phyloP scores from a whole-genome alignment of 306 rosid species.

The Citrullus amarus region DNA sequence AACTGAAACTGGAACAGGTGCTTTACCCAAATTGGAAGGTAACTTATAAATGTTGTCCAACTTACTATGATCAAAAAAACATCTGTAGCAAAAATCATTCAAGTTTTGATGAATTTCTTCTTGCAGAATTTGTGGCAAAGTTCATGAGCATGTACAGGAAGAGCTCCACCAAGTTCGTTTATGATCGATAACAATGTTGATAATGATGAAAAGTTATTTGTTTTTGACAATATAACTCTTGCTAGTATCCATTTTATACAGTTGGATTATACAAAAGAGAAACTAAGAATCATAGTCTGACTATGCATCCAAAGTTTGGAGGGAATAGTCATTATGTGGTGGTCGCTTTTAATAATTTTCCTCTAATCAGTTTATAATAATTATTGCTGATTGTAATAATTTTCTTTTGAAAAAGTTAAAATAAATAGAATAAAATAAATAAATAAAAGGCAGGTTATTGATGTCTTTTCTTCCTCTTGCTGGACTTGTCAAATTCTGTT shows the following conservation, averaged over 20 bases:
- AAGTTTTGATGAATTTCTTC: background rate
- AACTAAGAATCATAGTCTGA: background rate
- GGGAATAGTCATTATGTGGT: background rate
- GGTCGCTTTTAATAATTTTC: background rate
- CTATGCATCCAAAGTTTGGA: background rate
- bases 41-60: background rate
- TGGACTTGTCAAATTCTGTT: too few species aligned
- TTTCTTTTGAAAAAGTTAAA: background rate
- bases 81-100: background rate
- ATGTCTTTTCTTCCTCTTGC: too few species aligned
- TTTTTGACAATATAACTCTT: too few species aligned
- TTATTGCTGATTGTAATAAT: background rate
- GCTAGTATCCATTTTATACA: background rate
- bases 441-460: too few species aligned
- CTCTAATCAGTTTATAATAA: background rate
- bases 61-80: background rate
- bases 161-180: slow-evolving; percentile 20
- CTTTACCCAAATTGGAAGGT: slow-evolving; percentile 85
- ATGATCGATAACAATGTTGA: background rate
- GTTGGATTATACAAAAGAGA: background rate
- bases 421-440: too few species aligned
- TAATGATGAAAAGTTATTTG: background rate
- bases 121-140: slow-evolving; percentile 81
- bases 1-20: slow-evolving; percentile 46
- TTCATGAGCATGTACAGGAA: slow-evolving; percentile 76